Evolutionary conservation across 306 rosid genomes (phyloP).

Genomic region (Lathyrus tuberosus): DNA sequence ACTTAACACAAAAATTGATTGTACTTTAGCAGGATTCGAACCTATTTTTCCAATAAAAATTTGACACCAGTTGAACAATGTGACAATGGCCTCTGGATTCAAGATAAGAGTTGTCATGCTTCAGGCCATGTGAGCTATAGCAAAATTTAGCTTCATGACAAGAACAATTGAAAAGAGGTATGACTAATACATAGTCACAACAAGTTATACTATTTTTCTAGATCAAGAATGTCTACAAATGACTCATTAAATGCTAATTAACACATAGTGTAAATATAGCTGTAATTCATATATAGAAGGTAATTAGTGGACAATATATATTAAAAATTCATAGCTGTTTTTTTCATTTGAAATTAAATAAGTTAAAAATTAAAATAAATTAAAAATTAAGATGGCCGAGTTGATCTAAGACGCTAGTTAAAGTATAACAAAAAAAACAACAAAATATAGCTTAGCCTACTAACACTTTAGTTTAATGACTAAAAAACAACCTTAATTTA

Average conservation of each 20-base stretch:
- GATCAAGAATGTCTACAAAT: not conserved
- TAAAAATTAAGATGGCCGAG: conserved; percentile 73
- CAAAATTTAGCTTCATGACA: not conserved
- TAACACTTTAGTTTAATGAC: no score
- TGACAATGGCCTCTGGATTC: not conserved
- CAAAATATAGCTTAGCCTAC: not conserved
- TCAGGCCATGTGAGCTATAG: not conserved
- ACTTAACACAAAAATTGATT: no score
- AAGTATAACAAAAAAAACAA: no score
- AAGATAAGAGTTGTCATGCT: not conserved
- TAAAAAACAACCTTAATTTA: no score
- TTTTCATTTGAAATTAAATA: no score
- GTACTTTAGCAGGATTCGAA: no score
- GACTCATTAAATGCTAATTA: no score
- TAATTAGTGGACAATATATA: no score
- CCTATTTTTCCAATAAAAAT: no score
- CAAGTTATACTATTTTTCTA: not conserved
- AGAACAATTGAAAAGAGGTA: not conserved
- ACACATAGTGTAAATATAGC: not conserved
- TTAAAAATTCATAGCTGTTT: no score
- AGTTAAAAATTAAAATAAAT: not conserved
- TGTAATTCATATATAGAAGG: not conserved
- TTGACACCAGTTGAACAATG: no score
- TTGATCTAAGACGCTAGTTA: conserved; percentile 77
- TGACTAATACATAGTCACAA: not conserved